Base-by-base conservation (phyloP, 306 rosid species). In the Vigna mungo region DNA sequence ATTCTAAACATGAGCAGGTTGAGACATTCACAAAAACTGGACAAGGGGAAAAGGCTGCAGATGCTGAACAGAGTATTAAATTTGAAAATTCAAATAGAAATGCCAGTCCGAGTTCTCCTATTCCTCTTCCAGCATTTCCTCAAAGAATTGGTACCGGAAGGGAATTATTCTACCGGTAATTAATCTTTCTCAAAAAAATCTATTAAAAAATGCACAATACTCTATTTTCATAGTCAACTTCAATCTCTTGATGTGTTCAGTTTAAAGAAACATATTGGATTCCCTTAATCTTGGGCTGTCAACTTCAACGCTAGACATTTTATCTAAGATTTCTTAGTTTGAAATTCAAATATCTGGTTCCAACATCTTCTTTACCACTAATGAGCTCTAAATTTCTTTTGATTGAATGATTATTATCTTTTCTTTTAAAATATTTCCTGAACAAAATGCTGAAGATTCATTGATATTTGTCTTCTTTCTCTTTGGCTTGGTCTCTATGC, bases 131-230 rank as follows among this genome's bases (percentile, higher is more conserved):
- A 37, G 49, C 65, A 53, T 23, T 2, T 77, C 80, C 63, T 76
- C 82, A 9, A 60, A 88, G 25, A 65, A 76, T 61, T 52, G 61
- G 82, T 25, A 4, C 77, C 0, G 77, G 86, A 81, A 72, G 85
- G 72, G 97, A 88, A 75, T 79, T 86, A 72, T 93, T 87, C 82
- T 93, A 76, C 86, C 82, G 81, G 98, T 91, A 93, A 83, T 46
- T 75, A 71, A 69, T 56, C 78, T 71, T 81, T 76, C 77, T 72
- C 64, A 18, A 69, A 53, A 66, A 46, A 17, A 49, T 49, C 18
- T 84, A 36, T 59, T 47, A 59, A 69, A 36, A 41, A 68, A 63
- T 60, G 7, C 70, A 51, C 37, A 4, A 49, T 64, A 71, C 66
- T 59, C 72, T 79, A 70, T 74, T 34, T 74, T 25, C 59, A 16